Base-by-base conservation (phyloP, 1,139 yeast species). In the Zygotorulaspora mrakii region DNA sequence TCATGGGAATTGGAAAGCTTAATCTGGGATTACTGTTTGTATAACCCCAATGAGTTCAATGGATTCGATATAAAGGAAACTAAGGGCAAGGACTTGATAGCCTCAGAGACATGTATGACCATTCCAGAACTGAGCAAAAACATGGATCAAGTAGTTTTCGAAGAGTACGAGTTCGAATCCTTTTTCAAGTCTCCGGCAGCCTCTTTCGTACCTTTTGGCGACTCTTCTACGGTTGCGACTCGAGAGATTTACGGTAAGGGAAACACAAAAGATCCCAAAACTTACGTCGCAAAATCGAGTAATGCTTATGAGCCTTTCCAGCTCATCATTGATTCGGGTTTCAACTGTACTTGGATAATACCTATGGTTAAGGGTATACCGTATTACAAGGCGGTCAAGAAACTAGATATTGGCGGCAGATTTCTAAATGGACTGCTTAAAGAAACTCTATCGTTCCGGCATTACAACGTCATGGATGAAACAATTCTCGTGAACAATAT, bases 1-100 rank as follows among this genome's bases (percentile, higher is more conserved):
- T 86, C 94, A 27, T 94, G 98, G 98, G 95, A 87, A 49, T 68
- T 86, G 1, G 89, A 94, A 59, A 84, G 83, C 57, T 83, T 84
- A n/a, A 75, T 94, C 3, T 94, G 98, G 98, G 97, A 94, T 60
- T 77, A 82, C 48, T 73, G 85, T 59, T 65, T 82, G 51, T 67
- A 64, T 51, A 67, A 67, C 26, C 65, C 66, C 1, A 55, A 52
- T 16, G 64, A 60, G 18, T 62, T 62, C 39, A 27, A 46, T 24
- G 57, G 61, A 39, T 49, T 52, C 26, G 50, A 59, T 18, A 43
- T 49, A 16, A 48, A 49, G 12, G 53, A 53, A 4, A 43, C 75
- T 55, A 60, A 53, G 24, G 66, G 59, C 10, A 54, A 59, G 17
- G 57, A 65, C 43, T 46, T 70, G 20, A 57, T 68, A 4, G 51